These are phyloP conservation scores for Phytophthora sojae DNA, from an alignment of 352 stramenopile genomes.

Conservation along the genomic window DNA sequence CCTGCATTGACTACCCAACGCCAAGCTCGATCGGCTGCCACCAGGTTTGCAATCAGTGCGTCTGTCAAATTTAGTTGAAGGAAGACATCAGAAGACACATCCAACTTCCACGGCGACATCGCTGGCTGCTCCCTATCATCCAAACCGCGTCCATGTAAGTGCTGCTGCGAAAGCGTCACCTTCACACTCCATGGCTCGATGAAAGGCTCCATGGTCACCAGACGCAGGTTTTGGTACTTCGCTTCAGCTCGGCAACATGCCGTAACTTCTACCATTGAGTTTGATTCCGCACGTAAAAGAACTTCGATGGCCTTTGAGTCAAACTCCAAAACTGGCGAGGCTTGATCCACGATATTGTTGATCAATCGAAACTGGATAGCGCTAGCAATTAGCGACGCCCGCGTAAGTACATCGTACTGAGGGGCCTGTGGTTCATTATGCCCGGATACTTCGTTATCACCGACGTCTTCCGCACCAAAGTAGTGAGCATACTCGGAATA, in stretches of 20 bases:
- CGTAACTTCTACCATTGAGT: conserved; percentile 43
- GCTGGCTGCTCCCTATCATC: conserved; percentile 29
- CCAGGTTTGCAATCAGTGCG: conserved; percentile 81
- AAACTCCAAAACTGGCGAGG: conserved; percentile 78
- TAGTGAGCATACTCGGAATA: conserved; percentile 47
- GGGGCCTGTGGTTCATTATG: conserved; percentile 10
- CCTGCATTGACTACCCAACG: conserved; percentile 78
- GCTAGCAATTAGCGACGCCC: conserved; percentile 42
- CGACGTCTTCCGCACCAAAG: conserved; percentile 30
- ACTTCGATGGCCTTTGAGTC: conserved; percentile 55
- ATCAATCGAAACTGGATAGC: conserved; percentile 76
- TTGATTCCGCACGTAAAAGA: conserved; percentile 39
- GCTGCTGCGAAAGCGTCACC: conserved; percentile 47
- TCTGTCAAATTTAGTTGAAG: conserved; percentile 86
- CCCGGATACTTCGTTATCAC: conserved; percentile 8
- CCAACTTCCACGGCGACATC: conserved; percentile 57
- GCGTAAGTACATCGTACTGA: conserved; percentile 37
- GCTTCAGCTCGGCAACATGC: conserved; percentile 64
- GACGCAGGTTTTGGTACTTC: conserved; percentile 87
- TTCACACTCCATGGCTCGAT: conserved; percentile 82
- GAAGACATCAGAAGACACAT: conserved; percentile 67
- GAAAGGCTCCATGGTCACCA: conserved; percentile 83
- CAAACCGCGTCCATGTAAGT: conserved; percentile 15
- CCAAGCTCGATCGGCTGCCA: conserved; percentile 80
- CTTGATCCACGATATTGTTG: conserved; percentile 86